Base-by-base conservation (phyloP, 495 filamentous ascomycete species). In the Alectoria sarmentosa region DNA sequence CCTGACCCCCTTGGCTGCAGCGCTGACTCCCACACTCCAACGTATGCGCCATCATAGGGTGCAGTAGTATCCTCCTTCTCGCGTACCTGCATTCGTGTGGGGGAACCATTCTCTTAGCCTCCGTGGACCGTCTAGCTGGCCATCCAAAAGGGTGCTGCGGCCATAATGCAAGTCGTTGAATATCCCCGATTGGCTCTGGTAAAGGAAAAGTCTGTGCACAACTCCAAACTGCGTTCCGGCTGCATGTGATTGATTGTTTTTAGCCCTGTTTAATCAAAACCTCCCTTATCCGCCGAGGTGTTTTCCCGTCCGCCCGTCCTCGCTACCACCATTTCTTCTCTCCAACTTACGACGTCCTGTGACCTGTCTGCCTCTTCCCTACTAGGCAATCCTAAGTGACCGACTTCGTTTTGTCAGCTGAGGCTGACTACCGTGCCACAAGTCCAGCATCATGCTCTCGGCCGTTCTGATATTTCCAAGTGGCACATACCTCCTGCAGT, bases 21-120 rank as follows among this genome's bases (percentile, higher is more conserved):
- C 34, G 57, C 36, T 36, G 52, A 36, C 8, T 28, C 21, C 23
- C 32, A 52, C 0, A 28, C 13, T 30, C 62, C 54, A 64, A 64
- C 62, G 58, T 19, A 38, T 49, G 41, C n/a, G n/a, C n/a, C n/a
- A n/a, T n/a, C n/a, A n/a, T n/a, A n/a, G 62, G 32, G 49, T 13
- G 54, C 38, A 9, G 54, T 36, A 30, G 39, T 48, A 49, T 32
- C 9, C 26, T 23, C 7, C 34, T 64, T 21, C 30, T 32, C 56
- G 62, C 56, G 62, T 64, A 64, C 62, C 62, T 64, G 62, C 62
- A 49, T 64, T 38, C 37, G 55, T n/a, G 55, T 64, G 62, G 62
- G 55, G 39, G 56, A 36, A 13, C 34, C 13, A 34, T 26, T 6
- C 9, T 57, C 52, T 32, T 30, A 28, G 34, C 4, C 6, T 21